A percentile compares a stretch with the other conserved stretches of the same genome.
phyloP scores from a whole-genome alignment of 2,329 filamentous ascomycete genomes.

The Penicillium hordei region DNA sequence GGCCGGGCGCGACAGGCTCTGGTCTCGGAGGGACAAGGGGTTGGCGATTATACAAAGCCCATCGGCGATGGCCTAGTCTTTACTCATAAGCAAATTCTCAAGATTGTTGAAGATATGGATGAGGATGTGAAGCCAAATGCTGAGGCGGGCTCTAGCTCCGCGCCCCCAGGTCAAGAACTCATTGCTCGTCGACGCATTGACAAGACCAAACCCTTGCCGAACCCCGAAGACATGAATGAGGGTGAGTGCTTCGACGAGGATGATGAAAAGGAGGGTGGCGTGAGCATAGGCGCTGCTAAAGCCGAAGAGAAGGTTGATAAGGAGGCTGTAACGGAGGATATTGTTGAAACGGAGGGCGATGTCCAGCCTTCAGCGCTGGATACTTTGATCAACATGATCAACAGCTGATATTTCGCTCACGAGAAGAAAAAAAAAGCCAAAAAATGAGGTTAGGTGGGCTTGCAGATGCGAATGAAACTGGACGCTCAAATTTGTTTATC shows the following conservation, averaged over 20 bases:
- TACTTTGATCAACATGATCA: slow-evolving; percentile 16
- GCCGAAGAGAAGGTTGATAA: neutral
- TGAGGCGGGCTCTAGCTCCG: neutral
- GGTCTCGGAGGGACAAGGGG: neutral
- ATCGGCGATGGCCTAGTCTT: neutral
- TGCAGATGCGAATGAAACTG: neutral
- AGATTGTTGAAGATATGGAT: neutral
- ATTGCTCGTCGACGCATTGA: neutral
- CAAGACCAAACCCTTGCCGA: neutral
- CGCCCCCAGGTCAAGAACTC: neutral
- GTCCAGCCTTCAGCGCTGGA: slow-evolving; percentile 30
- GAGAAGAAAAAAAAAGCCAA: neutral
- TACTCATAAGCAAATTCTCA: slow-evolving; percentile 1
- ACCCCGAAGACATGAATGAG: neutral
- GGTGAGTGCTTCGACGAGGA: neutral
- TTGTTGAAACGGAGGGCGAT: slow-evolving; percentile 26
- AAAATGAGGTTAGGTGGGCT: neutral
- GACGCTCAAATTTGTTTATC: neutral
- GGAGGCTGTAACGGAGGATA: slow-evolving; percentile 7
- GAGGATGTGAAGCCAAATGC: neutral
- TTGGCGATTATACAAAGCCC: neutral
- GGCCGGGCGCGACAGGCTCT: slow-evolving; percentile 29
- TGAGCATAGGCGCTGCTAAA: neutral
- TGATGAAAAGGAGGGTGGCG: neutral
- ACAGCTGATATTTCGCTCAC: neutral